phyloP scores from a whole-genome alignment of 495 filamentous ascomycete genomes.

The Letharia columbiana region DNA sequence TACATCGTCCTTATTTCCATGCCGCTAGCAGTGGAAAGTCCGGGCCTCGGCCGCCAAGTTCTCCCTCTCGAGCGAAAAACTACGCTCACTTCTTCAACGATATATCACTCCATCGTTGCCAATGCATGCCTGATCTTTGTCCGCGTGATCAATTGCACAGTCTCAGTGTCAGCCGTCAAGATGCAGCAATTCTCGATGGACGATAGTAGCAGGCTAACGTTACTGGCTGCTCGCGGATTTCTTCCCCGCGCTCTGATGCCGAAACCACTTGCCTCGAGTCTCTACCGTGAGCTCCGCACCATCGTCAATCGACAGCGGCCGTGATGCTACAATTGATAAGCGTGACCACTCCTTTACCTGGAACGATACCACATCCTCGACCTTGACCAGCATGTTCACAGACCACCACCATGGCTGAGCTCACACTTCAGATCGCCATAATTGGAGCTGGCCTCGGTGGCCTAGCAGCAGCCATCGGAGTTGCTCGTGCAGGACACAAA shows the following conservation, averaged over 20 bases:
- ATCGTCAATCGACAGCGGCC: conserved; percentile 6
- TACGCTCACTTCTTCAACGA: neutral
- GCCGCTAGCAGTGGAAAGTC: neutral
- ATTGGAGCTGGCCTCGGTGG: conserved; percentile 47
- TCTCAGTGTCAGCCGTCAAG: neutral
- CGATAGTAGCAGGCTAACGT: neutral
- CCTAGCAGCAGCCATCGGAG: conserved; percentile 42
- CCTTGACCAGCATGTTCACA: neutral
- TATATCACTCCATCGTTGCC: neutral
- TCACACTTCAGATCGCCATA: conserved; percentile 34
- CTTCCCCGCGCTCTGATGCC: conserved; percentile 14
- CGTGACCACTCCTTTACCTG: neutral
- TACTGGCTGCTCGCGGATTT: neutral
- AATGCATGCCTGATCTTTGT: neutral
- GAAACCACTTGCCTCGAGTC: conserved; percentile 14
- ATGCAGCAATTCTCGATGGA: neutral
- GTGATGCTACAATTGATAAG: neutral
- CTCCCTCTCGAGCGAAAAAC: neutral
- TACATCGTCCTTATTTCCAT: neutral
- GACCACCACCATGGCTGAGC: conserved; percentile 12
- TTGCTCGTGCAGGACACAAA: conserved; percentile 34
- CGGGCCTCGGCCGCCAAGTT: neutral
- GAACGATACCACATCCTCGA: neutral
- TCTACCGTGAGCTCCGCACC: conserved; percentile 17
- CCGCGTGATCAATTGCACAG: neutral